Conservation (phyloP, 129 eudicot species). For the Tanacetum coccineum region DNA sequence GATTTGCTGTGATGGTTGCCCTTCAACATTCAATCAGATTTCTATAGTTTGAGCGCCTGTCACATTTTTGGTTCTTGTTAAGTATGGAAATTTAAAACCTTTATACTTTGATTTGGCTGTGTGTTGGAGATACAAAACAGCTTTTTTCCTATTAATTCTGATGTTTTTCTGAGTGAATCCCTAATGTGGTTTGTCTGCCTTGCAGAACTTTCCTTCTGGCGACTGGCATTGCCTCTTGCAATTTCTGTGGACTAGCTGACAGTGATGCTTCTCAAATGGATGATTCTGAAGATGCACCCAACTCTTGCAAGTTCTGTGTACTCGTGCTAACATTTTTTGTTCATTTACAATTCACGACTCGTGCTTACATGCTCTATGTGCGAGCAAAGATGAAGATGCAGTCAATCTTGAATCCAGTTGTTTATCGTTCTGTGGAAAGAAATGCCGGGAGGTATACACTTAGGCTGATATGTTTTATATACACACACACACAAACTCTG, state of each 20-base stretch:
- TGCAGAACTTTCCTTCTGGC: slow-evolving; percentile 81
- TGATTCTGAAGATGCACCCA: slow-evolving; percentile 17
- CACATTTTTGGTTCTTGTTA: no score
- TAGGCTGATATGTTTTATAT: neutral
- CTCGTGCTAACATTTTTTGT: slow-evolving; percentile 12
- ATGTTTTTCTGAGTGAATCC: slow-evolving; percentile 9
- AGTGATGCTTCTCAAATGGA: slow-evolving; percentile 25
- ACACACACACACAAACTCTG: no score
- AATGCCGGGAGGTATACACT: slow-evolving; percentile 66
- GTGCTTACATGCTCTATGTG: slow-evolving; percentile 30
- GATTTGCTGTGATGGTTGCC: slow-evolving; percentile 94
- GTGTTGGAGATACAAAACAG: neutral
- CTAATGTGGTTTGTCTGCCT: neutral
- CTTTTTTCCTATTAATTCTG: neutral
- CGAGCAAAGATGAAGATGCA: slow-evolving; percentile 13
- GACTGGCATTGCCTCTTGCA: slow-evolving; percentile 83
- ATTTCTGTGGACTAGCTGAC: slow-evolving; percentile 60
- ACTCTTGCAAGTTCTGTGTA: neutral
- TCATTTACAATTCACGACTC: slow-evolving; percentile 56
- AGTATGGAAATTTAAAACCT: no score
- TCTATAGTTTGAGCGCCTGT: no score
- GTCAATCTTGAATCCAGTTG: slow-evolving; percentile 26
- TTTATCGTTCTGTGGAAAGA: slow-evolving; percentile 63
- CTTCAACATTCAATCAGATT: slow-evolving; percentile 79
- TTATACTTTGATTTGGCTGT: neutral